Evolutionary conservation across 176 grass and related monocot genomes (phyloP).

Genomic region (Juncus inflexus): DNA sequence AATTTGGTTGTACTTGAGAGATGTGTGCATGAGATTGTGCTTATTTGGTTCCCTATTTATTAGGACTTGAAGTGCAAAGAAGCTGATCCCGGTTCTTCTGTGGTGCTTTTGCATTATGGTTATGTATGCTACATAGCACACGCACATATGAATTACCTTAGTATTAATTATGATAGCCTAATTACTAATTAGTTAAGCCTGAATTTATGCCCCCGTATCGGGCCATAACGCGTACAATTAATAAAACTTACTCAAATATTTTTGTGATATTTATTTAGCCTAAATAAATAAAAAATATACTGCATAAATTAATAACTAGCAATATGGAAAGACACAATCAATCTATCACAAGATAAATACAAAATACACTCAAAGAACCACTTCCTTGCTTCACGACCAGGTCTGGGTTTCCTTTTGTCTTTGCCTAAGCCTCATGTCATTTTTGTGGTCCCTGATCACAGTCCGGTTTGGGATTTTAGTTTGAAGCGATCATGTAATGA

Average conservation of each 20-base stretch:
- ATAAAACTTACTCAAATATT: neutral
- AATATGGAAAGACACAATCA: neutral
- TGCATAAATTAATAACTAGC: neutral
- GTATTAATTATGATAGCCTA: too few relatives aligned
- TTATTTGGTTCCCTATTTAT: constrained; percentile 26
- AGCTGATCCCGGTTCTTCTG: neutral
- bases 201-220: too few relatives aligned
- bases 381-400: constrained; percentile 26
- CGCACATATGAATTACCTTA: too few relatives aligned
- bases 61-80: neutral
- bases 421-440: too few relatives aligned
- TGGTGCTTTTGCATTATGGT: neutral
- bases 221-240: neutral
- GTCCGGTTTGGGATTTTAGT: too few relatives aligned
- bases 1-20: neutral
- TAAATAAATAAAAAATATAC: neutral
- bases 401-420: neutral
- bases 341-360: neutral
- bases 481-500: too few relatives aligned
- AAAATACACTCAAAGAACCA: constrained; percentile 7
- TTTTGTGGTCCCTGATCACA: too few relatives aligned
- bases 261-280: neutral
- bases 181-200: too few relatives aligned
- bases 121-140: neutral
- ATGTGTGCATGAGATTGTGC: neutral